phyloP scores from a whole-genome alignment of 495 filamentous ascomycete genomes.

The Penicillium nucicola region DNA sequence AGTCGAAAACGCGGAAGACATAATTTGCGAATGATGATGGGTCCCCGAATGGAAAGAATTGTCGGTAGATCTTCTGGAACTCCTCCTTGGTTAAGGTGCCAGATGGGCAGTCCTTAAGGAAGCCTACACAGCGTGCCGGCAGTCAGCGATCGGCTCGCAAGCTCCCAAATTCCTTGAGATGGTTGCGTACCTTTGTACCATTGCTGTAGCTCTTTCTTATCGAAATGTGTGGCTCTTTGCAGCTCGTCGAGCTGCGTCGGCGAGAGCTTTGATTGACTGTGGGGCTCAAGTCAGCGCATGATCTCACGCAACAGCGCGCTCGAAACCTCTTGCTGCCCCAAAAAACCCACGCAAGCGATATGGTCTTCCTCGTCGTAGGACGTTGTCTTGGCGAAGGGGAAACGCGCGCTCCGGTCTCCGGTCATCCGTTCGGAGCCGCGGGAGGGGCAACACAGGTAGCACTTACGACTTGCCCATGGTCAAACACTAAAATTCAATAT shows the following conservation, averaged over 20 bases:
- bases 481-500: constrained; percentile 9
- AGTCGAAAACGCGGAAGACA: constrained; percentile 98
- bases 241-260: constrained; percentile 92
- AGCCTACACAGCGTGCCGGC: constrained; percentile 54
- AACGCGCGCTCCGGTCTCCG: neutral
- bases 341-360: neutral
- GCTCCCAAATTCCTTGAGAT: neutral
- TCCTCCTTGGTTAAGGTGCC: constrained; percentile 96
- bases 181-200: constrained; percentile 91
- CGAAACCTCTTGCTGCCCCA: neutral
- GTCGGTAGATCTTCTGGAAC: constrained; percentile 98
- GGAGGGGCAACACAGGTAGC: neutral
- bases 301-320: neutral
- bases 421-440: neutral
- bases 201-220: constrained; percentile 99
- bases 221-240: constrained; percentile 94
- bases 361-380: neutral
- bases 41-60: constrained; percentile 99
- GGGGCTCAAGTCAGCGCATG: neutral
- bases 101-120: constrained; percentile 95
- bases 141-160: constrained; percentile 1
- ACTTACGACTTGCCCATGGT: constrained; percentile 49
- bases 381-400: neutral
- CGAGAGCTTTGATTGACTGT: constrained; percentile 89
- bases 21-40: constrained; percentile 97